Conservation (phyloP, 2,329 filamentous ascomycete genomes). For the Cryoendolithus antarcticus region DNA sequence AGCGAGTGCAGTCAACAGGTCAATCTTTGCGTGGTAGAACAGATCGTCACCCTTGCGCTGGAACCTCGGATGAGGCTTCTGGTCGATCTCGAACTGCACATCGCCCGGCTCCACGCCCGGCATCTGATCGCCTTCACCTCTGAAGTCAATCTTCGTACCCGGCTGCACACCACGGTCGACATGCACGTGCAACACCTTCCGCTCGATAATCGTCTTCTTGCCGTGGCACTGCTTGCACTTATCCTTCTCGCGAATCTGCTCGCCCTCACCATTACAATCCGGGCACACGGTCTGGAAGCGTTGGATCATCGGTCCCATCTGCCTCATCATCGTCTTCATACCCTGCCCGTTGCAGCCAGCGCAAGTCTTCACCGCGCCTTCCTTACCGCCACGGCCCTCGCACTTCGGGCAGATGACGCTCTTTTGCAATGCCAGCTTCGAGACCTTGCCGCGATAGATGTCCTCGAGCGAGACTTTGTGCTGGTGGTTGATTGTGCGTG, state of each 20-base stretch:
- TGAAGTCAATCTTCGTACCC: slow-evolving; percentile 94
- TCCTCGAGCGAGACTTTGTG: slow-evolving; percentile 98
- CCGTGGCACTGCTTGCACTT: slow-evolving; percentile 92
- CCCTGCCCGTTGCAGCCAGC: slow-evolving; percentile 81
- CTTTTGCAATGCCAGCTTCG: slow-evolving; percentile 92
- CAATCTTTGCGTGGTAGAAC: slow-evolving; percentile 89
- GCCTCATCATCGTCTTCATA: slow-evolving; percentile 99
- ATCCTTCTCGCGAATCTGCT: slow-evolving; percentile 93
- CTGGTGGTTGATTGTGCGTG: slow-evolving; percentile 91
- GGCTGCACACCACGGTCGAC: slow-evolving; percentile 89
- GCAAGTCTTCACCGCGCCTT: slow-evolving; percentile 92
- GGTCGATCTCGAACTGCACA: slow-evolving; percentile 96
- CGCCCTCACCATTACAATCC: slow-evolving; percentile 94
- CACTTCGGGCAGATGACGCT: slow-evolving; percentile 95
- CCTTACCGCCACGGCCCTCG: slow-evolving; percentile 88
- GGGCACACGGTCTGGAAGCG: slow-evolving; percentile 98
- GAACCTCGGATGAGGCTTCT: slow-evolving; percentile 95
- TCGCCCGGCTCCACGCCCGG: slow-evolving; percentile 89
- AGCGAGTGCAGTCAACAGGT: slow-evolving; percentile 85
- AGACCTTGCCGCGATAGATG: slow-evolving; percentile 95
- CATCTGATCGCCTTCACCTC: slow-evolving; percentile 89
- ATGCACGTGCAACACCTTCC: slow-evolving; percentile 96
- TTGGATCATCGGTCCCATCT: slow-evolving; percentile 99
- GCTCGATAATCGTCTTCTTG: slow-evolving; percentile 96
- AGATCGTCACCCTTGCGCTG: slow-evolving; percentile 93